Conservation (phyloP, 352 stramenopile genomes). For the Thalassiosira livingstoniorum region DNA sequence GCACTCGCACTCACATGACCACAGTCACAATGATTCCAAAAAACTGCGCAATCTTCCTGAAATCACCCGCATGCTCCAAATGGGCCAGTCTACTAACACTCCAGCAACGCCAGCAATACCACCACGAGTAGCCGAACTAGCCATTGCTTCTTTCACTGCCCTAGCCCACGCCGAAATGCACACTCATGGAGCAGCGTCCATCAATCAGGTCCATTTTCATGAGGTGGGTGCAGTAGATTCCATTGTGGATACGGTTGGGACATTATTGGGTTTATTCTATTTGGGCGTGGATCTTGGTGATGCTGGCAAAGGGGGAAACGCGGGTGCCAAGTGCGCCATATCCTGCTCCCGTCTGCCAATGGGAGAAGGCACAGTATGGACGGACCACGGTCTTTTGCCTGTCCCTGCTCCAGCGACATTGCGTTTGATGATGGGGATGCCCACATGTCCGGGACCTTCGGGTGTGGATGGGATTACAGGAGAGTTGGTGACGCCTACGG, state of each 20-base stretch:
- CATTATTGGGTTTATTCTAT: constrained; percentile 92
- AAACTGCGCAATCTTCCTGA: constrained; percentile 92
- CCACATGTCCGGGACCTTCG: constrained; percentile 90
- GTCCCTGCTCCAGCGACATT: constrained; percentile 95
- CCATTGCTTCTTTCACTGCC: constrained; percentile 90
- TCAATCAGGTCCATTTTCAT: constrained; percentile 96
- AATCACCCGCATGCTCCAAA: constrained; percentile 90
- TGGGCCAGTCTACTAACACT: no score
- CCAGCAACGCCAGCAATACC: constrained; percentile 86
- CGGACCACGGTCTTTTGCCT: constrained; percentile 94
- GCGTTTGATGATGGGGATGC: constrained; percentile 93
- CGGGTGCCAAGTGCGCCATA: constrained; percentile 68
- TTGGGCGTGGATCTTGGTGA: constrained; percentile 91
- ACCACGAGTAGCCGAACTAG: constrained; percentile 89
- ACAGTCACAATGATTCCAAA: constrained; percentile 51
- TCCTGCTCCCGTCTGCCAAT: constrained; percentile 76
- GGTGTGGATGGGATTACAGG: constrained; percentile 85
- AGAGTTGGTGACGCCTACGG: constrained; percentile 96
- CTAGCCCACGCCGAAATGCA: constrained; percentile 93
- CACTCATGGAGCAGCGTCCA: constrained; percentile 90
- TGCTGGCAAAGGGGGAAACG: constrained; percentile 68
- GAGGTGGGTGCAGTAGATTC: constrained; percentile 97
- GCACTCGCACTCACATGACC: constrained; percentile 58
- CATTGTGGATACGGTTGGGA: constrained; percentile 96
- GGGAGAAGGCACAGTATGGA: constrained; percentile 93